These are phyloP conservation scores for Aspergillus sparsus DNA, from an alignment of 495 filamentous ascomycete species.

Conservation along the genomic window DNA sequence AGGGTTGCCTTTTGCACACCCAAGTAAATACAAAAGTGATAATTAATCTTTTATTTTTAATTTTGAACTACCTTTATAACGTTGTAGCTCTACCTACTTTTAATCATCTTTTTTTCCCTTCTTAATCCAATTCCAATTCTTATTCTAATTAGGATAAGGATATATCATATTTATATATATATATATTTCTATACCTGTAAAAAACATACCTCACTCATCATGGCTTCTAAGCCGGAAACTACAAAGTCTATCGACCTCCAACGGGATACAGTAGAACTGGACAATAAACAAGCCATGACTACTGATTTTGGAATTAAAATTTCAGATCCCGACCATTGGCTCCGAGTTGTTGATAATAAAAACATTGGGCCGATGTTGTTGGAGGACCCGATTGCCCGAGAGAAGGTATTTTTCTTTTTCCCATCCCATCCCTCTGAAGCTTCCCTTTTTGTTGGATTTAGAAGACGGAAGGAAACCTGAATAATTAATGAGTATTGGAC, in stretches of 20 bases:
- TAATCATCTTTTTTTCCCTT: too few relatives aligned
- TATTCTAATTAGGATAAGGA: too few relatives aligned
- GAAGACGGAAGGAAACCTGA: not conserved
- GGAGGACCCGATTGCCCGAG: conserved; percentile 78
- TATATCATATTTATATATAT: not conserved
- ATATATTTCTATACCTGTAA: not conserved
- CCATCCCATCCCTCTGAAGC: too few relatives aligned
- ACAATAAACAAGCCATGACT: conserved; percentile 53
- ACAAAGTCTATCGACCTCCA: not conserved
- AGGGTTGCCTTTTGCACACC: too few relatives aligned
- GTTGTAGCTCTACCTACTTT: too few relatives aligned
- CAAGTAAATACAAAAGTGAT: too few relatives aligned
- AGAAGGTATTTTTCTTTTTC: conserved; percentile 59
- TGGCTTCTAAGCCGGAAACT: conserved; percentile 4
- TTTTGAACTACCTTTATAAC: too few relatives aligned
- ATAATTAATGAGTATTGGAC: not conserved
- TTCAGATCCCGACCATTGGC: conserved; percentile 75
- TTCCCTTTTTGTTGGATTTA: not conserved
- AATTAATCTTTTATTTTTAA: too few relatives aligned
- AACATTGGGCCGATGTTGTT: conserved; percentile 70
- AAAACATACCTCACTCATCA: not conserved
- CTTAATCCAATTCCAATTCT: too few relatives aligned
- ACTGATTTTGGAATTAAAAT: conserved; percentile 80
- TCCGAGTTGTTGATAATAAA: conserved; percentile 61
- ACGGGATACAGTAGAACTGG: conserved; percentile 13